These are phyloP conservation scores for Phytophthora quininea DNA, from an alignment of 352 stramenopile genomes.

Conservation along the genomic window DNA sequence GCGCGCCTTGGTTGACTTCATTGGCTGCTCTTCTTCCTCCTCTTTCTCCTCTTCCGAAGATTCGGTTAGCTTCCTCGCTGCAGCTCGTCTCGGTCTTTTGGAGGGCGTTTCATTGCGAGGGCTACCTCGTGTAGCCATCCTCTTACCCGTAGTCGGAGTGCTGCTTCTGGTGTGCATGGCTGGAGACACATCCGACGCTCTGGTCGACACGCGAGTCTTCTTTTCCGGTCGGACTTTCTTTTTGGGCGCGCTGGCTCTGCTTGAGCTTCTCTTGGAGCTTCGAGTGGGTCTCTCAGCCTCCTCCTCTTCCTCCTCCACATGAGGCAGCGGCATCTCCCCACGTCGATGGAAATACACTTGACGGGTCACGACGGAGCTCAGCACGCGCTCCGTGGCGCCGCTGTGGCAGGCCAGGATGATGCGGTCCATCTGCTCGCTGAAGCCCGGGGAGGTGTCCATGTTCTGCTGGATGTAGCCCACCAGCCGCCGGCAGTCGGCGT, in stretches of 20 bases:
- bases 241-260: conserved; percentile 5
- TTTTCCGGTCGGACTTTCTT: conserved; percentile 19
- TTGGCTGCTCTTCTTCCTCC: conserved; percentile 21
- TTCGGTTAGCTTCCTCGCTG: conserved; percentile 26
- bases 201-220: conserved; percentile 6
- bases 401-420: conserved; percentile 75
- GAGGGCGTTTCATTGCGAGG: conserved; percentile 12
- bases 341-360: conserved; percentile 61
- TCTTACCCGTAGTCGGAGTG: conserved; percentile 12
- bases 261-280: conserved; percentile 1
- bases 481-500: conserved; percentile 59
- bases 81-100: conserved; percentile 34
- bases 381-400: conserved; percentile 52
- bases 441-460: conserved; percentile 68
- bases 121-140: conserved; percentile 16
- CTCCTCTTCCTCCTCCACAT: not conserved
- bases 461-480: conserved; percentile 67
- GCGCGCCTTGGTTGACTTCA: conserved; percentile 11
- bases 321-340: conserved; percentile 5
- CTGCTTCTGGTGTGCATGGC: conserved; percentile 27
- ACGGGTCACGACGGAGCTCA: conserved; percentile 66
- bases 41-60: conserved; percentile 21
- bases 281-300: conserved; percentile 8
- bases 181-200: conserved; percentile 21
- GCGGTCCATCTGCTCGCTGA: conserved; percentile 68